Conservation (phyloP, 2,329 filamentous ascomycete species). For the Paraphoma chrysanthemicola region DNA sequence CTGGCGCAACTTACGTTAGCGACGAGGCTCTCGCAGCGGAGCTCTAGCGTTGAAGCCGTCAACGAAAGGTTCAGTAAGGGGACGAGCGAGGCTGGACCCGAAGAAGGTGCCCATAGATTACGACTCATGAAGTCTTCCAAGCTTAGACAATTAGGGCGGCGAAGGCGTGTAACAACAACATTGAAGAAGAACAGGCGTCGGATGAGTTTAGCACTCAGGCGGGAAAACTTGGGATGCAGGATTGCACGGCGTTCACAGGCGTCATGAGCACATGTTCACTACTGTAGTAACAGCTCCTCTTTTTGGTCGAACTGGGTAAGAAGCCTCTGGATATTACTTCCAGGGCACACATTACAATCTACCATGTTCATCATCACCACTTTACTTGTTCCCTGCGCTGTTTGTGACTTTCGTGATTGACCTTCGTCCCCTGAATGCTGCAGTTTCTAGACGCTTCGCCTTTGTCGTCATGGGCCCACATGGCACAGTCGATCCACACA, state of each 20-base stretch:
- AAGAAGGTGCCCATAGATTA: conserved; percentile 31
- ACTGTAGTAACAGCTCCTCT: conserved; percentile 28
- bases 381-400: not conserved
- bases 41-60: conserved; percentile 38
- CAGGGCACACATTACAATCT: conserved; percentile 2
- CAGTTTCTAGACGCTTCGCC: conserved; percentile 1
- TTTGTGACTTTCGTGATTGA: not conserved
- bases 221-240: conserved; percentile 22
- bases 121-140: conserved; percentile 35
- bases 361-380: conserved; percentile 19
- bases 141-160: conserved; percentile 36
- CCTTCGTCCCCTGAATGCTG: conserved; percentile 1
- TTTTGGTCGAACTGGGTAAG: conserved; percentile 13
- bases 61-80: conserved; percentile 30
- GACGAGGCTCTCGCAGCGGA: conserved; percentile 57
- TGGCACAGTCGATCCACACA: not conserved
- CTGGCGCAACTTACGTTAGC: conserved; percentile 56
- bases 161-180: conserved; percentile 33
- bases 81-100: conserved; percentile 27
- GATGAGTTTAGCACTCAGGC: conserved; percentile 12
- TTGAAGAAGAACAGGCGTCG: conserved; percentile 21
- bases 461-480: conserved; percentile 1
- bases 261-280: conserved; percentile 27
- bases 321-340: conserved; percentile 24
- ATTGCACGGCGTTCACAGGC: conserved; percentile 28